phyloP scores from a whole-genome alignment of 331 rosid genomes.

The Prunus yedoensis region DNA sequence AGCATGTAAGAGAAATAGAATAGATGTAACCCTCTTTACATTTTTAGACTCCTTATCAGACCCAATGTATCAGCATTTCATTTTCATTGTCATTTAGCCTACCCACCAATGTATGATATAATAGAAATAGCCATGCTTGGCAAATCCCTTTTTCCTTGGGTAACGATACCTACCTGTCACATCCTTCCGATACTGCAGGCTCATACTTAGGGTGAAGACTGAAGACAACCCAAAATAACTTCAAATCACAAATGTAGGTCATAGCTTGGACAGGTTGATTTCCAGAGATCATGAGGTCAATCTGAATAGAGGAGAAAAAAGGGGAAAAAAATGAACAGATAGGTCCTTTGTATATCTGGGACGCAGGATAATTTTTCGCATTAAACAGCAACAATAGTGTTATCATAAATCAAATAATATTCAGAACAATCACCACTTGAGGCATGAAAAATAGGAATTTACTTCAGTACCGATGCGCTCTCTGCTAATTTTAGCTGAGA shows the following conservation, averaged over 20 bases:
- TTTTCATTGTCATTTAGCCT: background rate
- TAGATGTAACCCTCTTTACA: no score
- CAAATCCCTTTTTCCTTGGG: background rate
- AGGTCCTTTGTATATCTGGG: constrained; percentile 1
- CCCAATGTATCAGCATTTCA: background rate
- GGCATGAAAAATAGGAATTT: constrained; percentile 15
- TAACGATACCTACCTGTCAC: constrained; percentile 78
- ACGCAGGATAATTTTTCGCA: background rate
- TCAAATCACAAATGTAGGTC: constrained; percentile 60
- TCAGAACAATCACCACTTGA: constrained; percentile 19
- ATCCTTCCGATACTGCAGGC: constrained; percentile 60
- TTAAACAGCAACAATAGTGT: constrained; percentile 15
- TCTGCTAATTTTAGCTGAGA: constrained; percentile 81
- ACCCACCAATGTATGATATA: background rate
- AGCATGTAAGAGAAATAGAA: no score
- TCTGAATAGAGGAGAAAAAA: constrained; percentile 36
- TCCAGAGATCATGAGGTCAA: constrained; percentile 84
- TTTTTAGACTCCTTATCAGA: no score
- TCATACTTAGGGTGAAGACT: constrained; percentile 55
- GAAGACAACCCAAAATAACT: constrained; percentile 74
- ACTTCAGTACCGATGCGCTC: constrained; percentile 92
- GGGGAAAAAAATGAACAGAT: background rate
- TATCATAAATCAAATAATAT: constrained; percentile 12
- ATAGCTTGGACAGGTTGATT: constrained; percentile 84
- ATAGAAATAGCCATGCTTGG: background rate